Base-by-base conservation (phyloP, 305 asterid genomes). In the Fraxinus sp. region DNA sequence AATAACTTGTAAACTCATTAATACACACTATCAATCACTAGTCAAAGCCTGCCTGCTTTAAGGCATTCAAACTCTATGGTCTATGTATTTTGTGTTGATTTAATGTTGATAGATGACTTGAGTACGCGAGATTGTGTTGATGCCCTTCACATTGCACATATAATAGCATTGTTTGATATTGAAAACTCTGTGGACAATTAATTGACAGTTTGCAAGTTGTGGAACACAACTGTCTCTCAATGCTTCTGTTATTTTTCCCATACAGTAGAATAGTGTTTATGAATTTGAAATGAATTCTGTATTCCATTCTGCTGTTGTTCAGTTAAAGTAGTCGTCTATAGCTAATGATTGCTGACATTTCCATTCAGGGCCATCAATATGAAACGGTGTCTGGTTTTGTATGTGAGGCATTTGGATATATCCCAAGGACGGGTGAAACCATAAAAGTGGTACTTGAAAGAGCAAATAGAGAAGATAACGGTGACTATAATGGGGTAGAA, bases 341-440 rank as follows among this genome's bases (percentile, higher is more conserved):
- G 68, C 64, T 76, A 55, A 43, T 81, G 66, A 75, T 68, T 81
- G 68, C 80, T 86, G 77, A 73, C 66, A 28, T 46, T 41, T 18
- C 52, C 82, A 80, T 86, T 83, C 97, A 96, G 99, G 98, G 89
- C 82, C 97, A 95, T 89, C 99, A 94, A 77, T 96, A 93, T 75
- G 99, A 96, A 86, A 94, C 98, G 16, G 99, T 96, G 79, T 95
- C 99, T 11, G 99, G 99, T 70, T 96, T 94, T 87, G 92, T 96
- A 30, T 96, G 99, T 59, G 99, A 96, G 90, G 98, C 97, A 87
- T 96, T 96, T 41, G 99, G 99, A 71, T 96, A 96, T 84, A 96
- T 96, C 81, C 99, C 99, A 4, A 93, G 96, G 87, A 93, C 98
- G 30, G 98, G 99, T 35, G 99, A 96, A 88, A 94, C 94, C 64